phyloP scores from a whole-genome alignment of 1,284 basidiomycete genomes.

The Naganishia cerealis region DNA sequence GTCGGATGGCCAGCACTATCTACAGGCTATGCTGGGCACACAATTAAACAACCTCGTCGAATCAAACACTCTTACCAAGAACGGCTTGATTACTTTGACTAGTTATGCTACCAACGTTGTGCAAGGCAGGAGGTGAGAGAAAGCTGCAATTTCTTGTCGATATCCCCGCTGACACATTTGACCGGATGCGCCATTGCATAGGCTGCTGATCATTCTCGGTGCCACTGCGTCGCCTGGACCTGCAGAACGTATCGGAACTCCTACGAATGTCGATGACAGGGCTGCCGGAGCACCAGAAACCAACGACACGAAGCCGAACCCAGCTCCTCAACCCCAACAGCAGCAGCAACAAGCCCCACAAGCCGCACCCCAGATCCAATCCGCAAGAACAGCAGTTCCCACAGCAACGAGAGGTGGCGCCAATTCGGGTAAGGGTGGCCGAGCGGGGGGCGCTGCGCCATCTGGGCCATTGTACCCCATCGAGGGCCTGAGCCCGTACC shows the following conservation, averaged over 20 bases:
- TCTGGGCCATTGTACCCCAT: constrained; percentile 73
- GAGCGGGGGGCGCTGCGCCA: constrained; percentile 38
- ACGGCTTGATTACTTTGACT: constrained; percentile 71
- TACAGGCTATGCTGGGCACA: constrained; percentile 93
- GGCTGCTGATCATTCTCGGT: constrained; percentile 19
- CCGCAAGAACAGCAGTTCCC: constrained; percentile 37
- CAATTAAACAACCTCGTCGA: constrained; percentile 79
- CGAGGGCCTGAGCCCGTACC: constrained; percentile 91
- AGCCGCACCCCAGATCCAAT: constrained; percentile 39
- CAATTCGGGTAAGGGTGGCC: constrained; percentile 32
- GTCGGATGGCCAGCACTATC: constrained; percentile 74
- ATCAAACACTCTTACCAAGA: constrained; percentile 67
- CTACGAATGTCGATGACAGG: constrained; percentile 57
- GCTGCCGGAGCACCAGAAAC: constrained; percentile 37
- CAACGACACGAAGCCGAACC: constrained; percentile 11
- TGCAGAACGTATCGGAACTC: constrained; percentile 59
- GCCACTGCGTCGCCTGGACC: constrained; percentile 8
- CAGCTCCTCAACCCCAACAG: constrained; percentile 36
- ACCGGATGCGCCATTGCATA: background rate
- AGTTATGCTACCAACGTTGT: constrained; percentile 81
- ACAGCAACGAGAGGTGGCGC: constrained; percentile 35
- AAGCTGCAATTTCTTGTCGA: constrained; percentile 2
- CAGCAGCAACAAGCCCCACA: constrained; percentile 33
- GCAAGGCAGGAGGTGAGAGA: constrained; percentile 73
- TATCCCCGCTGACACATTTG: background rate